Evolutionary conservation across 441 rosid species (phyloP), one percentile per base, ranked within the genome.

Genomic region (Rhodomyrtus psidioides): DNA sequence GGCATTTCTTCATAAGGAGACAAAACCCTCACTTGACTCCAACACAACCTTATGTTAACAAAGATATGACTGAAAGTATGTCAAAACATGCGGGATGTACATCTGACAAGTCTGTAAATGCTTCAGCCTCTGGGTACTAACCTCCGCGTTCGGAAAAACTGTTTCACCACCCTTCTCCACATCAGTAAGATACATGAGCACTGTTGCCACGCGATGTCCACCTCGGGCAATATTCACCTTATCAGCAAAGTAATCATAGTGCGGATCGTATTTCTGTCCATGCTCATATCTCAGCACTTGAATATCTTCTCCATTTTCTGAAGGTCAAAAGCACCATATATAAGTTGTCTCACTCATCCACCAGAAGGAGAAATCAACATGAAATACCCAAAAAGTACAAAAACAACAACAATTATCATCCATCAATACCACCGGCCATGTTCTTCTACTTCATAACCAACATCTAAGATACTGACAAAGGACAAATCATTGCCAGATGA

Each of bases 141-240:
- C 99, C 98, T 93, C 94, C 4, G 99, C 98, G 57, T 85, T 87
- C 39, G 98, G 99, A 89, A 95, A 97, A 60, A 96, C 98, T 75
- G 98, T 97, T 93, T 97, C 99, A 57, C 99, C 99, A 21, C 99
- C 99, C 91, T 95, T 94, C 82, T 85, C 91, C 84, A 97, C 99
- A 90, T 95, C 92, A 83, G 95, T 89, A 28, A 97, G 96, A 92
- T 97, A 97, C 98, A 97, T 88, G 82, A 97, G 96, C 81, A 97
- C 96, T 30, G 99, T 96, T 42, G 97, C 98, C 79, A 93, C 9
- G 42, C 98, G 97, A 90, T 97, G 99, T 90, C 98, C 98, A 89
- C 99, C 99, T 34, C 98, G 96, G 9, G 92, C 99, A 83, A 96
- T 95, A 86, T 97, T 97, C 76, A 94, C 96, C 92, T 95, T 93